phyloP scores from a whole-genome alignment of 495 filamentous ascomycete species.

The Pyronema omphalodes region DNA sequence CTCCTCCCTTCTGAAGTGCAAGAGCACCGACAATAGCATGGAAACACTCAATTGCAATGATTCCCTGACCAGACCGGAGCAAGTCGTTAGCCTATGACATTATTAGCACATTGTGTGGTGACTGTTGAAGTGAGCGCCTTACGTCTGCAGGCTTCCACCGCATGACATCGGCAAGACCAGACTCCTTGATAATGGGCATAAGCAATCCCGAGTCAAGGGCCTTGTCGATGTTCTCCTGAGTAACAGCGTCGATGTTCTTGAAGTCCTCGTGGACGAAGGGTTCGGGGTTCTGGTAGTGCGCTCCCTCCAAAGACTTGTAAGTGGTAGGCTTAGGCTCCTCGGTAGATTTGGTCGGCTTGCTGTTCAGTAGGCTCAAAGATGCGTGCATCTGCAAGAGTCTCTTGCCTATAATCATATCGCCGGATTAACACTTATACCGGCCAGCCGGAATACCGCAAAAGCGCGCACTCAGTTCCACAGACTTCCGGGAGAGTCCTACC shows the following conservation, averaged over 20 bases:
- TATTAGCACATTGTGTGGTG: neutral
- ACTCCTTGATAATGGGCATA: constrained; percentile 35
- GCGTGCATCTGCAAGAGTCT: constrained; percentile 64
- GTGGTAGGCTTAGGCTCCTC: constrained; percentile 5
- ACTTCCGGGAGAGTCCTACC: constrained; percentile 35
- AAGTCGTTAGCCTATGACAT: constrained; percentile 48
- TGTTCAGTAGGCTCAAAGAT: constrained; percentile 48
- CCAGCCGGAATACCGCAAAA: neutral
- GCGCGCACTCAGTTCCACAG: neutral
- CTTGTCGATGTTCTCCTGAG: constrained; percentile 33
- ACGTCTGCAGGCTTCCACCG: constrained; percentile 79
- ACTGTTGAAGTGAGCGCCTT: constrained; percentile 19
- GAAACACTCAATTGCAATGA: constrained; percentile 54
- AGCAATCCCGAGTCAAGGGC: constrained; percentile 44
- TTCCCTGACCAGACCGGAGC: constrained; percentile 45
- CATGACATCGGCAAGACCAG: constrained; percentile 47
- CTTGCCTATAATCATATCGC: constrained; percentile 37
- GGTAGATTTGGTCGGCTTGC: constrained; percentile 4
- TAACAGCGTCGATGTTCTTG: constrained; percentile 51
- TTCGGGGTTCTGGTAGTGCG: constrained; percentile 34
- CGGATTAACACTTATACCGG: neutral
- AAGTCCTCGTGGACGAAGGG: constrained; percentile 60
- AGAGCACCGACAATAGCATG: constrained; percentile 79
- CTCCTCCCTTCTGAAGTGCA: constrained; percentile 65
- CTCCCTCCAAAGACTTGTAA: constrained; percentile 20